These are phyloP conservation scores for Mastigamoeba balamuthi DNA, from an alignment of 78 protist genomes.

Conservation along the genomic window DNA sequence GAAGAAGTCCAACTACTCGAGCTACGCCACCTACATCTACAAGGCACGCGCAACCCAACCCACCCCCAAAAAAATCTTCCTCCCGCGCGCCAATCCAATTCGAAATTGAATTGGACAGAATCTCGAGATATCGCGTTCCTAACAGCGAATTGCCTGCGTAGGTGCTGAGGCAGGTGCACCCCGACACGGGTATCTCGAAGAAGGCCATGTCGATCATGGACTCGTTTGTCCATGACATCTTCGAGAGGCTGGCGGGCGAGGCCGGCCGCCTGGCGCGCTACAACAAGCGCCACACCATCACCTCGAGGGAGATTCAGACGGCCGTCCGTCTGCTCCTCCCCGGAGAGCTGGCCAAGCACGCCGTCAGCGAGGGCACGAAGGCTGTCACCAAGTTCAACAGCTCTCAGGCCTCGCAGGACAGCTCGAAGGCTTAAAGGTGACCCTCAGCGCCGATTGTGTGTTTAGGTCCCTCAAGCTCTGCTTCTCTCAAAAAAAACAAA, in stretches of 20 bases:
- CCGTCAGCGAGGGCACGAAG: slow-evolving; percentile 85
- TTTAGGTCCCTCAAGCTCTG: too few species aligned
- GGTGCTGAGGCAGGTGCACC: slow-evolving; percentile 72
- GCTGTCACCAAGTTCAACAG: slow-evolving; percentile 78
- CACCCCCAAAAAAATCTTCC: too few species aligned
- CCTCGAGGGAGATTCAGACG: slow-evolving; percentile 79
- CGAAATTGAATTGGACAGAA: not conserved
- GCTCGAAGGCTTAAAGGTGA: not conserved
- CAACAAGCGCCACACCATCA: slow-evolving; percentile 67
- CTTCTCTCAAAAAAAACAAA: too few species aligned
- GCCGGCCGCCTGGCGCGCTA: slow-evolving; percentile 63
- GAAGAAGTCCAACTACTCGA: slow-evolving; percentile 40
- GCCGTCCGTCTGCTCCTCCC: slow-evolving; percentile 83
- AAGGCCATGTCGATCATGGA: slow-evolving; percentile 76
- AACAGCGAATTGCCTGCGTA: not conserved
- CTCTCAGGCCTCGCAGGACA: not conserved
- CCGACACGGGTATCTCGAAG: slow-evolving; percentile 69
- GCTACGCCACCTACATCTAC: slow-evolving; percentile 64
- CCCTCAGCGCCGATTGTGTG: too few species aligned
- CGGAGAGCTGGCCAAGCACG: slow-evolving; percentile 91
- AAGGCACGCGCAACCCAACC: not conserved
- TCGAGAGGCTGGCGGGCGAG: slow-evolving; percentile 75
- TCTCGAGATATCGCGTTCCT: not conserved
- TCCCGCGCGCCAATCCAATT: not conserved
- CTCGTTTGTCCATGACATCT: slow-evolving; percentile 76